Base-by-base conservation (phyloP, 768 basidiomycete genomes). In the Baorangia bicolor region DNA sequence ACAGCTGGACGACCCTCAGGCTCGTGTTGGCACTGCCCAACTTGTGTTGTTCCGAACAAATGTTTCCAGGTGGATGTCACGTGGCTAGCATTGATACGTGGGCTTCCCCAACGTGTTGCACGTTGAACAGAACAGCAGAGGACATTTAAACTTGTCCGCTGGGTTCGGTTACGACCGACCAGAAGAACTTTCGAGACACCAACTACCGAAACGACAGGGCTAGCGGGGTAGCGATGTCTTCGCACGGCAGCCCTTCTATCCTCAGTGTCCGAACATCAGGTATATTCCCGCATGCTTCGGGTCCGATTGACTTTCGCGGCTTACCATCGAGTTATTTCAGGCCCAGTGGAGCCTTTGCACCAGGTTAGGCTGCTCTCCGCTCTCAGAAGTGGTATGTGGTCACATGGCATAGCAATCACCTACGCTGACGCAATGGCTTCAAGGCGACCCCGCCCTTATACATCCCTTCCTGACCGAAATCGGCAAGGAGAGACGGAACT, bases 401-500 rank as follows among this genome's bases (percentile, higher is more conserved):
- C 5, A 37, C 35, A 31, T 51, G 38, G 14, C 25, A 21, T 30
- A 16, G 20, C 35, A 38, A 21, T 30, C 18, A 23, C 10, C 9
- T 25, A 37, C 18, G 30, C 48, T 57, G 34, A 46, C 43, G 14
- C 25, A 45, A 47, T 27, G 10, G 21, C 20, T 14, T 7, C 2
- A 55, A 90, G 90, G 90, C 30, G 88, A 93, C 61, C 86, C 88
- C 0, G 81, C 88, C 7, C 75, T 81, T 13, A 89, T 93, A n/a
- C 88, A 90, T 60, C 88, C 90, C 1, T 88, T 92, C 64, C 77
- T 93, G n/a, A 64, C 84, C 1, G 89, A 90, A 67, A 87, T 93
- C 38, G 77, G 79, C 47, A 87, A 85, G 67, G 85, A 88, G 60
- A 81, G 75, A 52, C 80, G 82, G 5, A 77, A 70, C 25, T 79